phyloP scores from a whole-genome alignment of 306 rosid genomes.

The Casuarina glauca region DNA sequence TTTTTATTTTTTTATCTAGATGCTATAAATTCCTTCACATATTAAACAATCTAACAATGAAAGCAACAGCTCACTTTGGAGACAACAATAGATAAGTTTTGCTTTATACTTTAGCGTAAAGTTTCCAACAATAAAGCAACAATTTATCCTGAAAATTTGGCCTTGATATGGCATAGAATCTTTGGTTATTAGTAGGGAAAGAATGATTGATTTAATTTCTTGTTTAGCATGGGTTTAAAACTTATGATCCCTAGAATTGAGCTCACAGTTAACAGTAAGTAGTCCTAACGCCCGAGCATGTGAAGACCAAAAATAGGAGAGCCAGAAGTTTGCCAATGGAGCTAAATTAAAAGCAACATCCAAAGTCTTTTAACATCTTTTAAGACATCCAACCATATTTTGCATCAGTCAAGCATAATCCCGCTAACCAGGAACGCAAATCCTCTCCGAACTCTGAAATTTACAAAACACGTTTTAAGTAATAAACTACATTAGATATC shows the following conservation, averaged over 20 bases:
- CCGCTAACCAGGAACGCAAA: neutral
- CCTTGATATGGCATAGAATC: neutral
- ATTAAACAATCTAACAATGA: neutral
- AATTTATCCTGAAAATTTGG: neutral
- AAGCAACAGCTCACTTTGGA: neutral
- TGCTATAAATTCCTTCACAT: no score
- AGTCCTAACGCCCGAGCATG: neutral
- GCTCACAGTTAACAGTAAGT: neutral
- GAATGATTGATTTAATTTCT: neutral
- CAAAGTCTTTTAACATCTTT: neutral
- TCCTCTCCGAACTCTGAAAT: neutral
- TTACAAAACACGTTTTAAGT: neutral
- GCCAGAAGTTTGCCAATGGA: neutral
- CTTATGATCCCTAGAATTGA: neutral
- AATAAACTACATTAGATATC: neutral
- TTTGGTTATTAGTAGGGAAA: neutral
- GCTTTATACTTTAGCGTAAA: neutral
- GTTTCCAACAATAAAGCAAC: neutral
- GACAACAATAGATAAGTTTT: neutral
- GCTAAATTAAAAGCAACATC: neutral
- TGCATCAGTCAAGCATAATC: neutral
- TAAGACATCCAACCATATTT: neutral
- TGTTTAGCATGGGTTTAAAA: neutral
- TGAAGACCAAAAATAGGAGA: neutral
- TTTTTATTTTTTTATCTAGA: no score